Evolutionary conservation across 2,329 filamentous ascomycete species (phyloP).

Genomic region (Cryphonectria carpinicola): DNA sequence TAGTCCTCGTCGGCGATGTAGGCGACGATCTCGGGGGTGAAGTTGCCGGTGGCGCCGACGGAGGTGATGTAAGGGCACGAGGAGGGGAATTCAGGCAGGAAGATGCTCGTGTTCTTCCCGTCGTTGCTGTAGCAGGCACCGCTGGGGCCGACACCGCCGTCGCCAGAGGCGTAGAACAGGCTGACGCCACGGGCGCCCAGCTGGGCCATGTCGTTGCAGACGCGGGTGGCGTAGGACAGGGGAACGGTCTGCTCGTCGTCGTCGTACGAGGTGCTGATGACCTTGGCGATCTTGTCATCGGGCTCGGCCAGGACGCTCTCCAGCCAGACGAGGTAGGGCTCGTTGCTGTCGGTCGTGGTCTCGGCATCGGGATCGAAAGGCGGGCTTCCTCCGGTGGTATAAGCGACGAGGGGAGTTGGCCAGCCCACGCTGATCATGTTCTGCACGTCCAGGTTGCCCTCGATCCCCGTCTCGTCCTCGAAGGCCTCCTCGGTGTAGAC

Average conservation of each 20-base stretch:
- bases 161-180: conserved; percentile 67
- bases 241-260: conserved; percentile 69
- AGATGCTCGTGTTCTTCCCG: conserved; percentile 40
- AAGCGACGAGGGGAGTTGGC: conserved; percentile 38
- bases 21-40: conserved; percentile 35
- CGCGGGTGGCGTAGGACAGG: conserved; percentile 54
- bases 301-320: conserved; percentile 58
- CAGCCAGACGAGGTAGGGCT: conserved; percentile 48
- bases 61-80: conserved; percentile 64
- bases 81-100: conserved; percentile 46
- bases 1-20: conserved; percentile 41
- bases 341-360: conserved; percentile 37
- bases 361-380: conserved; percentile 32
- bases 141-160: conserved; percentile 48
- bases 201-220: conserved; percentile 63
- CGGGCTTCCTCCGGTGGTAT: conserved; percentile 39
- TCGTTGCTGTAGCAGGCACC: conserved; percentile 34
- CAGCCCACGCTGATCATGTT: conserved; percentile 38
- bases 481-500: conserved; percentile 35
- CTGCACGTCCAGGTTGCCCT: conserved; percentile 69
- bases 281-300: conserved; percentile 58
- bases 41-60: conserved; percentile 59
- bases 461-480: conserved; percentile 42
- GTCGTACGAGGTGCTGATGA: conserved; percentile 68
- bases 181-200: conserved; percentile 69